phyloP scores from a whole-genome alignment of 495 filamentous ascomycete genomes.

The Xylaria scruposa region DNA sequence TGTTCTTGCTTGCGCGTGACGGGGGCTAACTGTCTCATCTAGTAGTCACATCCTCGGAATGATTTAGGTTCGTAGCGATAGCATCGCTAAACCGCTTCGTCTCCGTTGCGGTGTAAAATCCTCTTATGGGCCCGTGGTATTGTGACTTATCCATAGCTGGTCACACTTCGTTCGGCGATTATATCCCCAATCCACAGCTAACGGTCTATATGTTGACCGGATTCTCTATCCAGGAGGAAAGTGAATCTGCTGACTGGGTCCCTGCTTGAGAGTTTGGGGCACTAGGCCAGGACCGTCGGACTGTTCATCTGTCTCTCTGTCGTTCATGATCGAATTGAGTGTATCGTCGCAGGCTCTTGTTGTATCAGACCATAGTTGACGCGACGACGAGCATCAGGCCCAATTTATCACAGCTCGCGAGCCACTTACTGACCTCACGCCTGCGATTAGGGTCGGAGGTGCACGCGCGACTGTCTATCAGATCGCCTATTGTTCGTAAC shows the following conservation, averaged over 20 bases:
- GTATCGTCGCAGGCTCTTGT: not conserved
- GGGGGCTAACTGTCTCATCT: not conserved
- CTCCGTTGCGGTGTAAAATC: not conserved
- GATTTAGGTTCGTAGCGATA: not conserved
- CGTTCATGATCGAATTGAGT: too few relatives aligned
- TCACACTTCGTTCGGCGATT: not conserved
- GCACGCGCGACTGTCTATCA: conserved; percentile 30
- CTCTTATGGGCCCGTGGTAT: too few relatives aligned
- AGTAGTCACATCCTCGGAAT: not conserved
- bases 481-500: conserved; percentile 33
- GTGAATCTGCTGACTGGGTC: not conserved
- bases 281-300: not conserved
- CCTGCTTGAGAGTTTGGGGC: not conserved
- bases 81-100: not conserved
- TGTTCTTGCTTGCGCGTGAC: not conserved
- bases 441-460: conserved; percentile 24
- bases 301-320: not conserved
- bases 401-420: conserved; percentile 35
- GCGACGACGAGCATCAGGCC: conserved; percentile 33
- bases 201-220: not conserved
- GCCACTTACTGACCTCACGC: conserved; percentile 35
- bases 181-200: not conserved
- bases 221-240: not conserved
- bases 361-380: conserved; percentile 34
- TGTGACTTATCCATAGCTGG: not conserved